Conservation (phyloP, 1,284 basidiomycete species). For the Abortiporus biennis region DNA sequence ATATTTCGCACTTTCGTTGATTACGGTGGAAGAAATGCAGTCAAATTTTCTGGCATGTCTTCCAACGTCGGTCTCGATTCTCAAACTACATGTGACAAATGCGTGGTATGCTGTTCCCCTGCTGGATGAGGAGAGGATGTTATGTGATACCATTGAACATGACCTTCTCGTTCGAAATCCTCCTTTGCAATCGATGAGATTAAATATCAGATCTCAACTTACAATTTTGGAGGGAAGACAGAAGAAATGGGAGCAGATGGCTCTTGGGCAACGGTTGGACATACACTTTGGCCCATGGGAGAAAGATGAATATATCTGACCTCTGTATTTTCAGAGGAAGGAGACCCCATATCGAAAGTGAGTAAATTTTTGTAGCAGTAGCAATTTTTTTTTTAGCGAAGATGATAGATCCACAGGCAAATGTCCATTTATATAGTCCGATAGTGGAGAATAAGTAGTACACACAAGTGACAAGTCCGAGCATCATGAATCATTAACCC, state of each 20-base stretch:
- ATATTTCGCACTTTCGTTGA: constrained; percentile 32
- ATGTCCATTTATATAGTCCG: constrained; percentile 1
- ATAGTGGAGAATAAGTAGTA: not conserved
- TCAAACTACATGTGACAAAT: constrained; percentile 32
- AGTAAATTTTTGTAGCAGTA: too few relatives aligned
- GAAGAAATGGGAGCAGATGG: constrained; percentile 23
- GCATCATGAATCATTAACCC: too few relatives aligned
- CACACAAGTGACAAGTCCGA: too few relatives aligned
- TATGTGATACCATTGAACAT: constrained; percentile 24
- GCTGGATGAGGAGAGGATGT: constrained; percentile 24
- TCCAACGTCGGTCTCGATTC: constrained; percentile 20
- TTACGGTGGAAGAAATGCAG: constrained; percentile 30
- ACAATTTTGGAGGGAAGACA: constrained; percentile 21
- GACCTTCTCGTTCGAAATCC: constrained; percentile 12
- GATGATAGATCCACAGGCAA: constrained; percentile 2
- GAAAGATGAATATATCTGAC: constrained; percentile 2
- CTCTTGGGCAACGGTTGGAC: constrained; percentile 14
- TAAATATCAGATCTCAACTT: constrained; percentile 23
- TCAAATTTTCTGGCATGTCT: constrained; percentile 29
- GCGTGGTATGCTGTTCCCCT: constrained; percentile 27
- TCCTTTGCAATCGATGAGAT: constrained; percentile 13
- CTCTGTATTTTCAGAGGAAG: not conserved
- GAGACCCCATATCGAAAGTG: not conserved
- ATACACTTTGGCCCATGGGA: constrained; percentile 20
- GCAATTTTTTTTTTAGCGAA: too few relatives aligned